Evolutionary conservation across 192 early-diverging fungal genomes (phyloP).

Genomic region (Gryganskiella cystojenkinii): DNA sequence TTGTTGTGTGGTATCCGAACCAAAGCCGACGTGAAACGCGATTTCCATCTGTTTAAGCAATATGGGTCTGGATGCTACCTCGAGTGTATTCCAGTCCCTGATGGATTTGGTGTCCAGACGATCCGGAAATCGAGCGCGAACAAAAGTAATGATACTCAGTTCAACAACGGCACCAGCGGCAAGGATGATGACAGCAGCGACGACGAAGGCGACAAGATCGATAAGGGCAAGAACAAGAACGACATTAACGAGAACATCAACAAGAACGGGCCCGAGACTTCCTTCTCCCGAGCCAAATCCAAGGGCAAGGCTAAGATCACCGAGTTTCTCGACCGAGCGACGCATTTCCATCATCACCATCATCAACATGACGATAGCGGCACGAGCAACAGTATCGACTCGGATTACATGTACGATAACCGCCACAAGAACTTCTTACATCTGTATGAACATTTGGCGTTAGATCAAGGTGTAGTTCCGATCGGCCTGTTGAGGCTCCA

Average conservation of each 20-base stretch:
- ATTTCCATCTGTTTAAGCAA: slow-evolving; percentile 49
- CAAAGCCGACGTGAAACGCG: slow-evolving; percentile 45
- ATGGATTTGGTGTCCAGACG: slow-evolving; percentile 53
- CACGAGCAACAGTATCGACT: slow-evolving; percentile 23
- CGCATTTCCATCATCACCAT: slow-evolving; percentile 6
- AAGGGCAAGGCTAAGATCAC: slow-evolving; percentile 35
- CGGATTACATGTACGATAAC: slow-evolving; percentile 45
- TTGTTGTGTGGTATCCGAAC: slow-evolving; percentile 68
- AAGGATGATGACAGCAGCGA: not conserved
- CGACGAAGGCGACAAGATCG: slow-evolving; percentile 3
- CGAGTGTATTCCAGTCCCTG: slow-evolving; percentile 41
- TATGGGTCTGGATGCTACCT: slow-evolving; percentile 38
- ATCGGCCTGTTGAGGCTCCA: slow-evolving; percentile 59
- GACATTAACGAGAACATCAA: not conserved
- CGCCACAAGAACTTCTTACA: slow-evolving; percentile 58
- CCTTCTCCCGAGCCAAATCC: slow-evolving; percentile 11
- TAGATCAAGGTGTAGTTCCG: slow-evolving; percentile 66
- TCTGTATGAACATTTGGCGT: slow-evolving; percentile 64
- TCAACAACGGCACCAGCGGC: slow-evolving; percentile 5
- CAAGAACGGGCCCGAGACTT: not conserved
- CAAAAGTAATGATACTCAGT: not conserved
- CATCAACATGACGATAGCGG: not conserved
- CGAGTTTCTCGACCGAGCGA: slow-evolving; percentile 13
- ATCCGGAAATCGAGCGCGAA: not conserved
- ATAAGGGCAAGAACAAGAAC: not conserved